Evolutionary conservation across 768 basidiomycete species (phyloP), one percentile per base, ranked within the genome.

Genomic region (Suillus subalutaceus): DNA sequence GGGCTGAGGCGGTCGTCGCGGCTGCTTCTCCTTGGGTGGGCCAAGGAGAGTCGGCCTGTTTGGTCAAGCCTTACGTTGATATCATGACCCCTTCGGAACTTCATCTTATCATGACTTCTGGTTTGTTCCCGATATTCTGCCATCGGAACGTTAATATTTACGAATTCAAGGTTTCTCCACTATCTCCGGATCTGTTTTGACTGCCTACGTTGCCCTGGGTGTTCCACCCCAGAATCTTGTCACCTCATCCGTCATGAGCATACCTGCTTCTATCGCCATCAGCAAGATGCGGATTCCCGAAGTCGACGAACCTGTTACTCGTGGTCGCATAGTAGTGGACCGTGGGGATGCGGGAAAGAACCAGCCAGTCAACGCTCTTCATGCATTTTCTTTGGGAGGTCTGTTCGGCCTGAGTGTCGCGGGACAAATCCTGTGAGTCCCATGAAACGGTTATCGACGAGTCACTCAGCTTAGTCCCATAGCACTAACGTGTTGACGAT

Each of bases 11-110:
- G 43, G 91, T 97, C 65, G 93, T 97, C 52, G 94, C 95, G 37
- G 89, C 95, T 59, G 90, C 94, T 18, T 95, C 94, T 0, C 95
- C 95, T n/a, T 97, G 92, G 86, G 88, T 97, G 69, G 95, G 95
- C 26, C 91, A 93, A 79, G 94, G 92, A 74, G 94, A 96, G 77
- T 91, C 89, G 30, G 93, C 93, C 56, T 94, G 93, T 77, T 81
- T 96, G 69, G 92, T 95, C 69, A 85, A 84, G 63, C 94, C 93
- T 41, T 94, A 92, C 73, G 88, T 94, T 71, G 90, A 93, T 72
- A 74, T 87, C 63, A 94, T 94, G 91, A 94, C 94, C 44, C 84
- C 84, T 67, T 93, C 92, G 46, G 93, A 96, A 78, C 81, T 96
- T n/a, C 92, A 87, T 82, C 82, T 95, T 53, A 85, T 88, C 55